A percentile compares a stretch with the other conserved stretches of the same genome.
These are phyloP conservation scores for Trifolium dubium DNA, from an alignment of 306 rosid genomes.

Conservation along the genomic window DNA sequence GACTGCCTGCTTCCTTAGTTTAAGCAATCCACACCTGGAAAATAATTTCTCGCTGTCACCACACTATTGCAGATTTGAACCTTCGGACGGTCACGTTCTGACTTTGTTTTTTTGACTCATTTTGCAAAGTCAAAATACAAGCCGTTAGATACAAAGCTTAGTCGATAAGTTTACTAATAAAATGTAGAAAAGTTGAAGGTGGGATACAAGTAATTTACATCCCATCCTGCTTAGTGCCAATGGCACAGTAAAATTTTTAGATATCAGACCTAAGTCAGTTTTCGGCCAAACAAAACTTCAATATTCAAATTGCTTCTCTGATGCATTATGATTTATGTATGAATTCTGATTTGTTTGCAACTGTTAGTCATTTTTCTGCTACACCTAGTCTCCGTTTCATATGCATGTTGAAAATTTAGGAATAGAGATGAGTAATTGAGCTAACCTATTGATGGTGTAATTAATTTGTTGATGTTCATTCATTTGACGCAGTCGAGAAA, in stretches of 20 bases:
- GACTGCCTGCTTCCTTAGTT: not conserved
- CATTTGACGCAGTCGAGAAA: conserved; percentile 80
- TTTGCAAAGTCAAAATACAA: too few species aligned
- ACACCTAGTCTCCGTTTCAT: not conserved
- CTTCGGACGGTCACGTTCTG: not conserved
- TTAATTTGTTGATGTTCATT: conserved; percentile 32
- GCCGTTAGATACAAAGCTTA: too few species aligned
- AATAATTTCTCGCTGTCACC: too few species aligned
- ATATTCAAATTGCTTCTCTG: not conserved
- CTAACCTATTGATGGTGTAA: conserved; percentile 1
- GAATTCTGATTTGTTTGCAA: not conserved
- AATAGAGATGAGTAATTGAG: not conserved
- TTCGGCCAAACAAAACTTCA: not conserved
- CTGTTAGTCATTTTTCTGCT: conserved; percentile 22
- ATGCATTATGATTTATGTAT: conserved; percentile 18
- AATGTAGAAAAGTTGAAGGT: not conserved
- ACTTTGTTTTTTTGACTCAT: too few species aligned
- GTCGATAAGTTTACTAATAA: not conserved
- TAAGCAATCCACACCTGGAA: too few species aligned
- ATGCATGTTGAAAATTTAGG: conserved; percentile 3
- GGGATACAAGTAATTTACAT: not conserved
- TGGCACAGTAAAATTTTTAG: not conserved
- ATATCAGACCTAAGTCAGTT: not conserved
- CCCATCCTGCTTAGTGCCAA: not conserved
- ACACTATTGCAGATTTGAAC: too few species aligned